Evolutionary conservation across 257 asterid species (phyloP), one percentile per base, ranked within the genome.

Genomic region (Solanum pimpinellifolium): DNA sequence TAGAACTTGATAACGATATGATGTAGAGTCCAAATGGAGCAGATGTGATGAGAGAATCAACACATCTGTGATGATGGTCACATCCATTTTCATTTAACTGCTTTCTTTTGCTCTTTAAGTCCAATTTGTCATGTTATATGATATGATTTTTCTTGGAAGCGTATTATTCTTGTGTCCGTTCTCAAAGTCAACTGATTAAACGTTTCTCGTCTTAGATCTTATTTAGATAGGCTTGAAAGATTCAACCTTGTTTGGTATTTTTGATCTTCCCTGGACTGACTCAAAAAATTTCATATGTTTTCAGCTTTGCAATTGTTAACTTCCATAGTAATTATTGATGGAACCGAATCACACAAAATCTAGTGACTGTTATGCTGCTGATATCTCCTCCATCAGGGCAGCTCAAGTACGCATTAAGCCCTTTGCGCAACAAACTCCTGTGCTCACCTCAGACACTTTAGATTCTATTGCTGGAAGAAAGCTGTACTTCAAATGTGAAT

Each of bases 401-500:
- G 98, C 99, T 20, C 95, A 92, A 52, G 87, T 68, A n/a, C 94
- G 97, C 87, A 93, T 96, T 84, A 86, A 87, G 82, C 76, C 93
- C 20, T 90, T 91, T 83, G 92, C 86, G 65, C 93, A 92, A 90
- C 92, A 68, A 90, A 95, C 99, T 88, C 98, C 97, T 3, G 93
- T 95, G 85, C 88, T 95, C 87, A 90, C 96, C 87, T 94, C 99
- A 1, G 95, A 90, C 83, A 94, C 98, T 33, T 92, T 97, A 29
- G 86, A 95, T 90, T 92, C 96, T 46, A 78, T 94, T 23, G 90
- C 95, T 21, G 98, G 97, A 88, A 92, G 94, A 87, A 94, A 93
- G 59, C 90, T 97, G 74, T 90, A 93, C 92, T 94, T 94, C 77
- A 97, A 95, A 91, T 94, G 98, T 87, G 99, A 97, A 93, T 94